These are phyloP conservation scores for Fonsecaea nubica DNA, from an alignment of 2,329 filamentous ascomycete species.

Conservation along the genomic window DNA sequence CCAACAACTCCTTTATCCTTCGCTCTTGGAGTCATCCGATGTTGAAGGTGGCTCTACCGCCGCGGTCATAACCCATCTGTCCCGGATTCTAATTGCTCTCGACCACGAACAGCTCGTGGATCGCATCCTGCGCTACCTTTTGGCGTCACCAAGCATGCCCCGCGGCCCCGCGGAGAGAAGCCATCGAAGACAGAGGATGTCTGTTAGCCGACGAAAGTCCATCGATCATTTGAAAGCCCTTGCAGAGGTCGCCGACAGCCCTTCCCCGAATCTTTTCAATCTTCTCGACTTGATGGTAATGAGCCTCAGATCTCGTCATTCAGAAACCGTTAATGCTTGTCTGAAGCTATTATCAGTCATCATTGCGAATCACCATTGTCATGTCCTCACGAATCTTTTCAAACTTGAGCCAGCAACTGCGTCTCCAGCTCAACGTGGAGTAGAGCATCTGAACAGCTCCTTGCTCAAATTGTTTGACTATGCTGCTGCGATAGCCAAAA, in stretches of 20 bases:
- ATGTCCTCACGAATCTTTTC: slow-evolving; percentile 78
- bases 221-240: slow-evolving; percentile 84
- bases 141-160: slow-evolving; percentile 69
- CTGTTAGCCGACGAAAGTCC: slow-evolving; percentile 78
- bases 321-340: slow-evolving; percentile 88
- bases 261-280: slow-evolving; percentile 89
- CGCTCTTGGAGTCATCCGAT: slow-evolving; percentile 93
- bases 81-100: slow-evolving; percentile 85
- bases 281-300: slow-evolving; percentile 88
- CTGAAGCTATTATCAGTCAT: slow-evolving; percentile 86
- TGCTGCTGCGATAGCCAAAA: slow-evolving; percentile 48
- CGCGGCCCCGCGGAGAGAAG: slow-evolving; percentile 45
- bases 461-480: slow-evolving; percentile 48
- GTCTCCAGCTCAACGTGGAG: slow-evolving; percentile 62
- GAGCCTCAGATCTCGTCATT: slow-evolving; percentile 80
- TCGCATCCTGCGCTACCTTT: slow-evolving; percentile 87
- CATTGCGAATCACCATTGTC: slow-evolving; percentile 83
- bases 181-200: slow-evolving; percentile 46
- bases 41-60: slow-evolving; percentile 96
- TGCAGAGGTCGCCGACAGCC: slow-evolving; percentile 73
- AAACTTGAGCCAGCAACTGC: slow-evolving; percentile 48
- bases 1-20: slow-evolving; percentile 94
- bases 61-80: slow-evolving; percentile 90
- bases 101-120: slow-evolving; percentile 95
- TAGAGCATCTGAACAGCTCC: slow-evolving; percentile 50